These are phyloP conservation scores for Tuber umbilicatum DNA, from an alignment of 495 filamentous ascomycete genomes.

Conservation along the genomic window DNA sequence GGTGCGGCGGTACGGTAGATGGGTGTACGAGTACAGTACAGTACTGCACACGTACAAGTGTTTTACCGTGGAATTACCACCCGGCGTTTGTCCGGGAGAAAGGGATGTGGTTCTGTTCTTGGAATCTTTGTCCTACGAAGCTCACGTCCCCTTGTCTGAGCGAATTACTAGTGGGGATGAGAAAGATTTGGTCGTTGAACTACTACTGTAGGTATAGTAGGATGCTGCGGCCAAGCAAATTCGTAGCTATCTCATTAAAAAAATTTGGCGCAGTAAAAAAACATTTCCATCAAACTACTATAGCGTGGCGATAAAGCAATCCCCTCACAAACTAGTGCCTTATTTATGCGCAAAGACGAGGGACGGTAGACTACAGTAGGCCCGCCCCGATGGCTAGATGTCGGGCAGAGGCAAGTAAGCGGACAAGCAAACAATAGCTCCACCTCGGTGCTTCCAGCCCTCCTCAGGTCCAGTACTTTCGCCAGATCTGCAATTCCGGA, in stretches of 20 bases:
- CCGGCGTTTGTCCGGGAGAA: not conserved
- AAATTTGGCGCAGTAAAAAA: not conserved
- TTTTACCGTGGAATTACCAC: not conserved
- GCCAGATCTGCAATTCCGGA: constrained; percentile 57
- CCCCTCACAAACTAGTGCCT: not conserved
- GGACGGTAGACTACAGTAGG: not conserved
- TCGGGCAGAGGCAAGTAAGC: not conserved
- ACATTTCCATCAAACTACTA: not conserved
- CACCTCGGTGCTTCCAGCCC: not conserved
- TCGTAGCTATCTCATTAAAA: not conserved
- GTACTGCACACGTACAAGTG: not conserved
- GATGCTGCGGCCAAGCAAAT: not conserved
- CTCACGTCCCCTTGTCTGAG: not conserved
- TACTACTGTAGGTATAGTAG: not conserved
- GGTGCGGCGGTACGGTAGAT: not conserved
- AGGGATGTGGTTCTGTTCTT: not conserved
- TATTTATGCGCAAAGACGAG: not conserved
- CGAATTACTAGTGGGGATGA: not conserved
- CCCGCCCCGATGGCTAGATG: not conserved
- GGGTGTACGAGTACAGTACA: not conserved
- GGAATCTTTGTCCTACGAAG: not conserved
- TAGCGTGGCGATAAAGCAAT: not conserved
- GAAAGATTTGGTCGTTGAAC: not conserved
- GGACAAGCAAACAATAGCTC: constrained; percentile 7
- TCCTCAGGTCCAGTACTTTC: constrained; percentile 61